Base-by-base conservation (phyloP, 371 early-diverging fungal species). In the Blakeslea trispora region DNA sequence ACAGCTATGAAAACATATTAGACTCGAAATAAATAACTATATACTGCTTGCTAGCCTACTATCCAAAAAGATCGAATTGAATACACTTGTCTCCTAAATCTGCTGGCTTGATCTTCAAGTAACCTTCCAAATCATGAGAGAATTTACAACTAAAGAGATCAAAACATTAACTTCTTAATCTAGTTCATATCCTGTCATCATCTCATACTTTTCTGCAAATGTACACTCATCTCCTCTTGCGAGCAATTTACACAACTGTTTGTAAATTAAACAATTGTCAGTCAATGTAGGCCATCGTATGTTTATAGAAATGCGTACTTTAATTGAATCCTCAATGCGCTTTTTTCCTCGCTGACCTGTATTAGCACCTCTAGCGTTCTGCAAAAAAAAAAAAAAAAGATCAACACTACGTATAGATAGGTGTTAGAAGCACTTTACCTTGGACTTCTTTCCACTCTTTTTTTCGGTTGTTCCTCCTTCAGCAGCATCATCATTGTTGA, bases 71-170 rank as follows among this genome's bases (percentile, higher is more conserved):
- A 4, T 87, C 87, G 65, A 89, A 93, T 24, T 83, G 66, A 23
- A 81, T 75, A 67, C 98, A 97, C 6, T 50, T 62, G n/a, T 74
- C 72, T 0, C 90, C 92, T 19, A 96, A 55, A 63, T 97, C 97
- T 7, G 83, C 79, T 4, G 75, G 89, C 48, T 87, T 88, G 8
- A 63, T 57, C 0, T 64, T 74, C 56, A 92, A 46, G 53, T 84
- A 92, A 15, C 55, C 80, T 15, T 77, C 72, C 6, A 88, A 49
- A 56, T 90, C 86, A 68, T 92, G 92, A 55, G 77, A 81, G 42
- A 74, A 84, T 55, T 72, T 77, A 68, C 91, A 91, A 8, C 82
- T 81, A 61, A 43, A n/a, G 6, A 31, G 9, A 48, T 24, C n/a
- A n/a, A 55, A 43, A 11, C 8, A 42, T 18, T 4, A 1, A 37